Base-by-base conservation (phyloP, 108 stramenopile species). In the Cyclotella kingstonii region DNA sequence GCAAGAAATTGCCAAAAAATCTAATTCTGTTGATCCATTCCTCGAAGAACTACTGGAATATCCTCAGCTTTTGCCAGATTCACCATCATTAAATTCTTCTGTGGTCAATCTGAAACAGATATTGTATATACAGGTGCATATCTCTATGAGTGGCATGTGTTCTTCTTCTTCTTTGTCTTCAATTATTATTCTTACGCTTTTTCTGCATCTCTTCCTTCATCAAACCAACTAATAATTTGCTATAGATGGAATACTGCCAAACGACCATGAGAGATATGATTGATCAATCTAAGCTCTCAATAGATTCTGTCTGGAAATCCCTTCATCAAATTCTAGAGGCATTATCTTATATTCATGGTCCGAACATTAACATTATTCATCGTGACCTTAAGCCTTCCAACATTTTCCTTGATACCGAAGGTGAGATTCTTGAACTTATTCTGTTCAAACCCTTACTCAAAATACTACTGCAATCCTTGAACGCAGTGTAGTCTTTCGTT, bases 241-340 rank as follows among this genome's bases (percentile, higher is more conserved):
- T 26, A 19, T 42, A 62, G 60, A 92, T 92, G 91, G 84, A 92
- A 62, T 92, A 84, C 48, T 92, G 91, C 48, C 59, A 81, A 42
- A 87, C 81, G 17, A 92, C 91, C 1, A 58, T 92, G 34, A 64
- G 87, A 43, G 80, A 82, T 19, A 60, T 92, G 52, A 87, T 92
- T 29, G 91, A 91, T 59, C 76, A 88, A 29, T 57, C 61, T 4
- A 61, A 72, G 22, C 28, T 88, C 18, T 50, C 57, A 0, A 54
- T 65, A 8, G 79, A 75, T 23, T 80, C 84, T 0, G 73, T 86
- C 14, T 92, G 85, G 85, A 74, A 83, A 35, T 68, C 84, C 9
- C 64, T 85, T 0, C 80, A 84, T 8, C 91, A 92, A 50, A 92
- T 86, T 35, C 63, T 92, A 17, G 91, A 92, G 60, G 91, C 87